A percentile compares a stretch with the other conserved stretches of the same genome.
Evolutionary conservation across 78 protist genomes (phyloP).

Genomic region (Capsaspora owczarzaki): DNA sequence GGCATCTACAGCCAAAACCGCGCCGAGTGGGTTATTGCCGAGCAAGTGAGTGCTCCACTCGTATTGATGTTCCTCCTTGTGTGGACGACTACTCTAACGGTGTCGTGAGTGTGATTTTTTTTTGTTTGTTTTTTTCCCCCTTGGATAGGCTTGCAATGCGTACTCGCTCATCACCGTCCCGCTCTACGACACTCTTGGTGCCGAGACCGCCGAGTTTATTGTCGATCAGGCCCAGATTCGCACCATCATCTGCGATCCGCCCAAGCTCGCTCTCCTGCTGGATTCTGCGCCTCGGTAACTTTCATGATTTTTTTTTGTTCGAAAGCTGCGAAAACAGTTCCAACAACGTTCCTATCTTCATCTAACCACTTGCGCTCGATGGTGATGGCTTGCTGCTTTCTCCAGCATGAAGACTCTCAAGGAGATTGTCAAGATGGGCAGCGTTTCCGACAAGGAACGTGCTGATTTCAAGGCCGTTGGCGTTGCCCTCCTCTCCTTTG

Average conservation of each 20-base stretch:
- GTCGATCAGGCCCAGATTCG: slow-evolving; percentile 41
- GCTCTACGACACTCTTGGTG: slow-evolving; percentile 58
- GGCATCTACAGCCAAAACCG: slow-evolving; percentile 56
- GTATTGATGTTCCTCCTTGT: too few species aligned
- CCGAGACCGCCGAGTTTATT: slow-evolving; percentile 47
- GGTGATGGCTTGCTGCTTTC: neutral
- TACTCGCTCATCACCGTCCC: slow-evolving; percentile 18
- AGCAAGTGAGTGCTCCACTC: slow-evolving; percentile 32
- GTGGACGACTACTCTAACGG: slow-evolving; percentile 30
- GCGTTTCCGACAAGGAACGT: too few species aligned
- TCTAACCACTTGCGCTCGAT: neutral
- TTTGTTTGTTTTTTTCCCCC: slow-evolving; percentile 46
- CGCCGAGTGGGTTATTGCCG: slow-evolving; percentile 65
- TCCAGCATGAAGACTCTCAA: too few species aligned
- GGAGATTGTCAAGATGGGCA: too few species aligned
- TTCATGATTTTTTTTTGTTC: neutral
- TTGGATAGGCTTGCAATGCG: slow-evolving; percentile 34
- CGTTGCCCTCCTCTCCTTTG: neutral
- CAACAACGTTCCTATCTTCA: neutral
- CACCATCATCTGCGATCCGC: neutral
- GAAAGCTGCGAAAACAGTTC: neutral
- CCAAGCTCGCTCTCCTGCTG: neutral
- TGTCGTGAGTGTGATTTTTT: neutral
- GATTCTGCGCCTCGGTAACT: neutral
- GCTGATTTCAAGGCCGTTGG: neutral